Base-by-base conservation (phyloP, 2,329 filamentous ascomycete species). In the Ophiocordyceps sinensis region DNA sequence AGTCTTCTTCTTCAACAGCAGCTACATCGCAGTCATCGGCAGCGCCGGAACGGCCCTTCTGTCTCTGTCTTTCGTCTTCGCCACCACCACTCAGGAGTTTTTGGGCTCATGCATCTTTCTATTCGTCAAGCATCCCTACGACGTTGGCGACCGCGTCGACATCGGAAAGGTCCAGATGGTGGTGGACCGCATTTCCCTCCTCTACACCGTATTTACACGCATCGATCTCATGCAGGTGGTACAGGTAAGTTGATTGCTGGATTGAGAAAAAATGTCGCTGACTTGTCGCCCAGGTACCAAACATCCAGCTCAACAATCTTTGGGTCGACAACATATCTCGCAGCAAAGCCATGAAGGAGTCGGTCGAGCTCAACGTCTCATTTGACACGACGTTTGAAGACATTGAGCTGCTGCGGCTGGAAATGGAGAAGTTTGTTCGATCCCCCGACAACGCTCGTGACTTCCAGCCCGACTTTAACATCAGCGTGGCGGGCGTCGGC, bases 31-130 rank as follows among this genome's bases (percentile, higher is more conserved):
- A 3, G 93, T 86, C 6, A 73, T 95, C 32, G 82, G 87, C 5
- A 94, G 88, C 10, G 86, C 88, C 39, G 89, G 89, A 47, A 95
- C 91, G 2, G 82, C 91, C 0, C 72, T 98, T 35, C 77, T 98
- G 10, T 96, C 89, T 6, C 68, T 96, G n/a, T 95, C 89, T 4
- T 98, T 98, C 65, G 82, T 95, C 51, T 96, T 98, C 60, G 81
- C 88, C 21, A 82, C 82, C 42, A 95, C 88, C 2, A 81, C 82
- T 4, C 88, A 95, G 62, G 91, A 98, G 61, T 83, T 98, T 47
- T 75, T 98, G n/a, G 89, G 89, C 54, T 95, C 88, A 31, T 96
- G 89, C 67, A 94, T 98, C 54, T 98, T 98, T 68, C 68, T 98
- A 1, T 98, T 98, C 54, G 86, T 96, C 67, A 98, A 98, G 68